phyloP scores from a whole-genome alignment of 2,329 filamentous ascomycete species.

The Catunica adiposa region DNA sequence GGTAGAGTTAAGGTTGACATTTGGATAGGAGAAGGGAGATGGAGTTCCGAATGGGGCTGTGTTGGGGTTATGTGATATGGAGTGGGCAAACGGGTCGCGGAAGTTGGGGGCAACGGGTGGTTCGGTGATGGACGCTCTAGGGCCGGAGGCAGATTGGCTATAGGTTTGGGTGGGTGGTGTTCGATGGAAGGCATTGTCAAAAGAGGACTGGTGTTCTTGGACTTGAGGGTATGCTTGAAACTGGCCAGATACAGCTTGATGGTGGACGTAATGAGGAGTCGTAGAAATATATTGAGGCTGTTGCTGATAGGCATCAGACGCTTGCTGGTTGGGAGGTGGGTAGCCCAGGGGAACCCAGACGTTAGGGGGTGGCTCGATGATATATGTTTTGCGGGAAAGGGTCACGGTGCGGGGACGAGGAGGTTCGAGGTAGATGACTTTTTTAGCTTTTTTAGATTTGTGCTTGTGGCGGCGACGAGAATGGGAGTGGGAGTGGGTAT shows the following conservation, averaged over 20 bases:
- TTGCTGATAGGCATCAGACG: neutral
- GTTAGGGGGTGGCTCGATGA: neutral
- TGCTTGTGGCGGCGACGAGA: neutral
- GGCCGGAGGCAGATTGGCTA: neutral
- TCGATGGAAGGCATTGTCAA: neutral
- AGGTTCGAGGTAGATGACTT: slow-evolving; percentile 3
- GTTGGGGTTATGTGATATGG: neutral
- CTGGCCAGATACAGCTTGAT: neutral
- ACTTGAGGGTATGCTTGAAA: neutral
- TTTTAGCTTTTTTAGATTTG: neutral
- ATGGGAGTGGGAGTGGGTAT: neutral
- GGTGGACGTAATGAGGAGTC: neutral
- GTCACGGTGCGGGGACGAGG: neutral
- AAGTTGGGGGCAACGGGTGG: neutral
- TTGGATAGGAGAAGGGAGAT: neutral
- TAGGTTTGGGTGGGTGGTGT: neutral
- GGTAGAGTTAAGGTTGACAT: neutral
- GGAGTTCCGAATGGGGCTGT: neutral
- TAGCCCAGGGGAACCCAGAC: neutral
- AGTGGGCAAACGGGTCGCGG: neutral
- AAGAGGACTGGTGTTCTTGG: neutral
- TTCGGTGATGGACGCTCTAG: neutral
- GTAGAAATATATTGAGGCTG: neutral
- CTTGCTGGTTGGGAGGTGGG: neutral
- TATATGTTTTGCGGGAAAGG: neutral